These are phyloP conservation scores for Hypholoma fasciculare DNA, from an alignment of 768 basidiomycete species.

Conservation along the genomic window DNA sequence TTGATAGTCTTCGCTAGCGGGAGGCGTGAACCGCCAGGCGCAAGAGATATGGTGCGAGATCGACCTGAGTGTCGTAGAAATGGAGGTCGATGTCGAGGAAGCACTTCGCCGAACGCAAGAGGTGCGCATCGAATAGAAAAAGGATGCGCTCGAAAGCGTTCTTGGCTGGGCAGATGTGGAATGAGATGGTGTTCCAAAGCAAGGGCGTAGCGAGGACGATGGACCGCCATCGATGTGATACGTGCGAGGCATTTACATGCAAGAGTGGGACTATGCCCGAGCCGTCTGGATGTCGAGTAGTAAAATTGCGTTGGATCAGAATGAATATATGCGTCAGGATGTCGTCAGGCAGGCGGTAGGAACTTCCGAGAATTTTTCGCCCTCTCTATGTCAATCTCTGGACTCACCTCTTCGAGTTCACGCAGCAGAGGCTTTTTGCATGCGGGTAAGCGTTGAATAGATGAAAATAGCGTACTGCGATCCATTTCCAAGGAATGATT, in stretches of 20 bases:
- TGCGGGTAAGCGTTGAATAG: conserved; percentile 18
- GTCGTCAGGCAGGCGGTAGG: conserved; percentile 40
- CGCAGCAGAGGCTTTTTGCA: conserved; percentile 29
- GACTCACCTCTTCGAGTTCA: conserved; percentile 34
- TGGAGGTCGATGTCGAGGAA: conserved; percentile 36
- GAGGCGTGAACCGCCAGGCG: conserved; percentile 31
- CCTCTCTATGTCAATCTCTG: conserved; percentile 29
- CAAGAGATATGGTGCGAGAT: conserved; percentile 25
- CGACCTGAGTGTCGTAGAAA: conserved; percentile 18
- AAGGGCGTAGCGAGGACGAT: conserved; percentile 38
- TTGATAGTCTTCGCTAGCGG: conserved; percentile 40
- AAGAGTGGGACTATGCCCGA: conserved; percentile 17
- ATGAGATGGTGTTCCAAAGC: conserved; percentile 43
- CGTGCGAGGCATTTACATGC: conserved; percentile 42
- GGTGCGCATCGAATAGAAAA: conserved; percentile 32
- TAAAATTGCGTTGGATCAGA: conserved; percentile 23
- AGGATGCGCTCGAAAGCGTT: conserved; percentile 19
- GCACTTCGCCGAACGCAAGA: conserved; percentile 36
- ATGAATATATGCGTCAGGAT: conserved; percentile 40
- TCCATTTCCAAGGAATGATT: not conserved
- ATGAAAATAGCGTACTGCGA: not conserved
- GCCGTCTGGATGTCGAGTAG: not conserved
- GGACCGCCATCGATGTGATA: conserved; percentile 45
- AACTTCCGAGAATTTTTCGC: conserved; percentile 29
- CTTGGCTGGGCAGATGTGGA: conserved; percentile 25